Percentiles rank a stretch among this genome's conserved stretches.
These are phyloP conservation scores for Gardenia jasminoides DNA, from an alignment of 257 asterid genomes.

Conservation along the genomic window DNA sequence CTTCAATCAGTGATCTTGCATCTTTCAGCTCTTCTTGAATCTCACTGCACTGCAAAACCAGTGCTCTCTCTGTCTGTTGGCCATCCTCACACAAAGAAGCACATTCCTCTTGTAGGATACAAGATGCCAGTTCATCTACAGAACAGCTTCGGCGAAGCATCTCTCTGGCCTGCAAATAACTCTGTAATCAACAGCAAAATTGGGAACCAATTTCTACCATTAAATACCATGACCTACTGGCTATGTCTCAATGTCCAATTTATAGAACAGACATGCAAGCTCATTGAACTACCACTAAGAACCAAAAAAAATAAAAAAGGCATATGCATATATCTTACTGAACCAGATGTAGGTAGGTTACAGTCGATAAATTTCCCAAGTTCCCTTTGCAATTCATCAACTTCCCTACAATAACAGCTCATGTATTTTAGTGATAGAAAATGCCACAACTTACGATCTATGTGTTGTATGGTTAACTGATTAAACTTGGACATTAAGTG, in stretches of 20 bases:
- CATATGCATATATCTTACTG: constrained; percentile 37
- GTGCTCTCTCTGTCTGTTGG: constrained; percentile 21
- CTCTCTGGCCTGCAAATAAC: constrained; percentile 24
- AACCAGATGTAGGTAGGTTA: constrained; percentile 37
- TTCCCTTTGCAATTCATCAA: constrained; percentile 42
- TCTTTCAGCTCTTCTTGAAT: constrained; percentile 48
- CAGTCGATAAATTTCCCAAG: constrained; percentile 35
- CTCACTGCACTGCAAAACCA: constrained; percentile 34
- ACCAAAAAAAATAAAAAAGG: constrained; percentile 1
- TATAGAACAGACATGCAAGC: background rate
- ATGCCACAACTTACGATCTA: background rate
- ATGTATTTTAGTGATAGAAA: constrained; percentile 2
- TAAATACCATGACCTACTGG: constrained; percentile 7
- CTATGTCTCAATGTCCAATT: background rate
- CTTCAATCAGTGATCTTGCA: constrained; percentile 43
- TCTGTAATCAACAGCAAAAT: background rate
- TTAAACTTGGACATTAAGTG: background rate
- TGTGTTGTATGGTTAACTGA: background rate
- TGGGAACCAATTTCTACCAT: constrained; percentile 13
- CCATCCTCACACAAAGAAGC: constrained; percentile 23
- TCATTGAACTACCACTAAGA: background rate
- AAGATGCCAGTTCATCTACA: constrained; percentile 31
- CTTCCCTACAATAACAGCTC: constrained; percentile 38
- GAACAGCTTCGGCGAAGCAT: constrained; percentile 31
- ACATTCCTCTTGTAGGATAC: constrained; percentile 26